A percentile compares a stretch with the other conserved stretches of the same genome.
These are phyloP conservation scores for Eucommia ulmoides DNA, from an alignment of 257 asterid genomes.

Conservation along the genomic window DNA sequence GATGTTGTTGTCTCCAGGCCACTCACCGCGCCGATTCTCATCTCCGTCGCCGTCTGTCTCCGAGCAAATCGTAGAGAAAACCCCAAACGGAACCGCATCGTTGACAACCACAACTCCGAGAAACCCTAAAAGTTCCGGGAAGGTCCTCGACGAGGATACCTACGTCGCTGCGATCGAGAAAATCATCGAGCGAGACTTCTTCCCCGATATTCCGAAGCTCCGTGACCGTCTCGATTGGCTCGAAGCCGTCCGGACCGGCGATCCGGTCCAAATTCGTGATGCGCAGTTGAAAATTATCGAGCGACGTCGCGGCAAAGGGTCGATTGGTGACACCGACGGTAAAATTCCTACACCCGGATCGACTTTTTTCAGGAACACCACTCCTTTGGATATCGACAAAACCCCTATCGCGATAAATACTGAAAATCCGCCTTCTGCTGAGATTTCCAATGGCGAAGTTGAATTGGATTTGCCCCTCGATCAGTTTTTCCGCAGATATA, in stretches of 20 bases:
- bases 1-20: conserved; percentile 81
- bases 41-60: conserved; percentile 41
- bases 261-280: conserved; percentile 79
- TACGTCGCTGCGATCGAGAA: conserved; percentile 86
- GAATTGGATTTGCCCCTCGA: conserved; percentile 55
- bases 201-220: conserved; percentile 89
- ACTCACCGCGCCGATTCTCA: conserved; percentile 84
- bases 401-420: background rate
- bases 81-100: conserved; percentile 10
- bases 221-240: conserved; percentile 96
- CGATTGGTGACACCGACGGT: conserved; percentile 23
- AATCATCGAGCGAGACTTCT: conserved; percentile 88
- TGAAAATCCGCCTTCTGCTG: background rate
- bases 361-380: conserved; percentile 48
- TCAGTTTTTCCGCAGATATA: conserved; percentile 65
- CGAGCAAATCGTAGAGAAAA: background rate
- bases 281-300: conserved; percentile 88
- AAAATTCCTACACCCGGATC: conserved; percentile 52
- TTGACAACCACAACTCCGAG: conserved; percentile 8
- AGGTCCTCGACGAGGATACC: conserved; percentile 72
- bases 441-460: conserved; percentile 10
- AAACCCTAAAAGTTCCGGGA: conserved; percentile 20
- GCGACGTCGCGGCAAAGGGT: conserved; percentile 51
- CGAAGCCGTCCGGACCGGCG: conserved; percentile 64
- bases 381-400: conserved; percentile 19